Base-by-base conservation (phyloP, 257 asterid species). In the Rauvolfia tetraphylla region DNA sequence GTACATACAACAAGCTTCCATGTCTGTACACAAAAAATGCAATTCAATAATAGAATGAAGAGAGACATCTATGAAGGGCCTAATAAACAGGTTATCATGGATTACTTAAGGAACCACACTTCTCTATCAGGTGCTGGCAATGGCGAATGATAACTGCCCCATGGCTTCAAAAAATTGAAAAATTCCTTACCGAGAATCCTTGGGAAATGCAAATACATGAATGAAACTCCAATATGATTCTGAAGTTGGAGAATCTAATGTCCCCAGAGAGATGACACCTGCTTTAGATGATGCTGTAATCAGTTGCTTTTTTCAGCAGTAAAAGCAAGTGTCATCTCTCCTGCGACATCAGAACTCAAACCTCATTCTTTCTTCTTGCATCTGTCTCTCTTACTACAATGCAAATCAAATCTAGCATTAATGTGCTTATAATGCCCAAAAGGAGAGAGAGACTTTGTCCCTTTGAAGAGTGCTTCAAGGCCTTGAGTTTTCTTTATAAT, bases 241-340 rank as follows among this genome's bases (percentile, higher is more conserved):
- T 61, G 67, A 61, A 25, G 67, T 61, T 61, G 41, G 3, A 65
- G 71, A 17, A 65, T 65, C 71, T 65, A 46, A 65, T 65, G 25
- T 65, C 53, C 9, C 18, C 71, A 65, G 71, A 25, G 27, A 65
- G 46, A 36, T 65, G 71, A 65, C 71, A 65, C 71, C 23, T 29
- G 69, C 42, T 34, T 61, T 22, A 57, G 63, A 22, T 11, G 14
- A 57, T 3, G 15, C n/a, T n/a, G n/a, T n/a, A n/a, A n/a, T n/a
- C n/a, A 22, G 63, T 20, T 0, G 29, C 63, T 22, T 57, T 9
- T 57, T 57, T 27, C 25, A 23, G 63, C n/a, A 22, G 33, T 57
- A 9, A 17, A 14, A 62, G 23, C 39, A 1, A 36, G 70, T 31
- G 71, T 15, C 71, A 33, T 34, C 71, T 65, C 46, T 27, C 71